Conservation (phyloP, 2,329 filamentous ascomycete species). For the Fusarium sp. region DNA sequence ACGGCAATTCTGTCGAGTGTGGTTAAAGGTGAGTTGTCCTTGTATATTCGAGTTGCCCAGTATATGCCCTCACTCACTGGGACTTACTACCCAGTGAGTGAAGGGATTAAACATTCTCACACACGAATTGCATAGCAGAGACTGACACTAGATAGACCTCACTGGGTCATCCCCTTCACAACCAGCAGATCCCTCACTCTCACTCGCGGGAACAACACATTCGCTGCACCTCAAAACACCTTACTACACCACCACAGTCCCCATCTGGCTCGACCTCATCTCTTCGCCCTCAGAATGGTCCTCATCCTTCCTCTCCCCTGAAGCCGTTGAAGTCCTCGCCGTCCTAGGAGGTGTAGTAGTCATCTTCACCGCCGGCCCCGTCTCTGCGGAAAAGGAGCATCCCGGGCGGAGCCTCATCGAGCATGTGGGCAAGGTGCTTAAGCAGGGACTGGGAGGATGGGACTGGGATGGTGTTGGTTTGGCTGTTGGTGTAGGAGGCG, state of each 20-base stretch:
- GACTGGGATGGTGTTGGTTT: slow-evolving; percentile 74
- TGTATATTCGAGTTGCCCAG: background rate
- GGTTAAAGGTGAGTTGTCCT: slow-evolving; percentile 61
- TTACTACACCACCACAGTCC: slow-evolving; percentile 72
- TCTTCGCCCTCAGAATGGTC: slow-evolving; percentile 66
- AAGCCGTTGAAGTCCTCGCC: slow-evolving; percentile 71
- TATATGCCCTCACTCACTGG: background rate
- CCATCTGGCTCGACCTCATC: slow-evolving; percentile 76
- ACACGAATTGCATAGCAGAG: background rate
- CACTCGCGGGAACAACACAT: slow-evolving; percentile 71
- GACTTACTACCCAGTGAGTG: background rate
- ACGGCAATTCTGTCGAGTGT: slow-evolving; percentile 61
- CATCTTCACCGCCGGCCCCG: slow-evolving; percentile 49
- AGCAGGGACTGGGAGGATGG: slow-evolving; percentile 69
- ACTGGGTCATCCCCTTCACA: slow-evolving; percentile 59
- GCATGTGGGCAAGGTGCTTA: slow-evolving; percentile 66
- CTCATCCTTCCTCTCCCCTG: slow-evolving; percentile 67
- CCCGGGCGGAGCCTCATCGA: slow-evolving; percentile 58
- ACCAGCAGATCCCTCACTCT: slow-evolving; percentile 50
- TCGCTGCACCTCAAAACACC: slow-evolving; percentile 65
- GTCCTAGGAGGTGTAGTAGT: slow-evolving; percentile 71
- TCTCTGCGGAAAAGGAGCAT: slow-evolving; percentile 18
- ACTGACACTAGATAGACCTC: slow-evolving; percentile 57
- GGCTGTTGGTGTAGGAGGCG: slow-evolving; percentile 67
- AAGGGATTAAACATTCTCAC: background rate